Percentiles rank a stretch among this genome's conserved stretches.
phyloP scores from a whole-genome alignment of 345 rosid genomes.

The Dipteronia dyeriana region DNA sequence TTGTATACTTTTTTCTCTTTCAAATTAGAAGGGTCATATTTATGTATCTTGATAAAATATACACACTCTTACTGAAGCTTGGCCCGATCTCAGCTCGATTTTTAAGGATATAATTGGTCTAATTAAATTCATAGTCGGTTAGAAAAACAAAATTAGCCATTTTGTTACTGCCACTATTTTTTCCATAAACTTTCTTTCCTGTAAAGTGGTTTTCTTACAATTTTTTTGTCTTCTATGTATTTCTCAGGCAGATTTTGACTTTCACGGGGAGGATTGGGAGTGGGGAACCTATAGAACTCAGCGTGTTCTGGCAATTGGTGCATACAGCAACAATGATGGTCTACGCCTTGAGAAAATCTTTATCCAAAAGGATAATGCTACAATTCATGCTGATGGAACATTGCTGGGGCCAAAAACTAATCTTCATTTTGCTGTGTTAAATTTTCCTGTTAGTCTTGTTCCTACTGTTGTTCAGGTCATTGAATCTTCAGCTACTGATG shows the following conservation, averaged over 20 bases:
- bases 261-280: slow-evolving; percentile 98
- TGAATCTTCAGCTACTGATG: slow-evolving; percentile 85
- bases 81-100: background rate
- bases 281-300: slow-evolving; percentile 96
- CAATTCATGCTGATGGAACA: slow-evolving; percentile 97
- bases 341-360: slow-evolving; percentile 88
- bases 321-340: slow-evolving; percentile 94
- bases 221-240: slow-evolving; percentile 3
- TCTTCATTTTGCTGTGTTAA: slow-evolving; percentile 96
- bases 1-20: background rate
- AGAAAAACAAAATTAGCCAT: slow-evolving; percentile 2
- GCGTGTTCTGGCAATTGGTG: slow-evolving; percentile 86
- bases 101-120: background rate
- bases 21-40: background rate
- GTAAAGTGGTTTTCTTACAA: slow-evolving; percentile 5
- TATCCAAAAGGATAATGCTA: slow-evolving; percentile 93
- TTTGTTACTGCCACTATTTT: slow-evolving; percentile 10
- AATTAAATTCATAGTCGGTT: slow-evolving; percentile 18
- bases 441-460: slow-evolving; percentile 90
- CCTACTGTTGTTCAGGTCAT: slow-evolving; percentile 90
- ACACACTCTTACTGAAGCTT: background rate
- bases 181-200: background rate
- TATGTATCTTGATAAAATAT: background rate
- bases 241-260: slow-evolving; percentile 93
- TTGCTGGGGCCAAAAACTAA: slow-evolving; percentile 87